Conservation (phyloP, 164 flowering plant species). For the Tetrastigma voinierianum region DNA sequence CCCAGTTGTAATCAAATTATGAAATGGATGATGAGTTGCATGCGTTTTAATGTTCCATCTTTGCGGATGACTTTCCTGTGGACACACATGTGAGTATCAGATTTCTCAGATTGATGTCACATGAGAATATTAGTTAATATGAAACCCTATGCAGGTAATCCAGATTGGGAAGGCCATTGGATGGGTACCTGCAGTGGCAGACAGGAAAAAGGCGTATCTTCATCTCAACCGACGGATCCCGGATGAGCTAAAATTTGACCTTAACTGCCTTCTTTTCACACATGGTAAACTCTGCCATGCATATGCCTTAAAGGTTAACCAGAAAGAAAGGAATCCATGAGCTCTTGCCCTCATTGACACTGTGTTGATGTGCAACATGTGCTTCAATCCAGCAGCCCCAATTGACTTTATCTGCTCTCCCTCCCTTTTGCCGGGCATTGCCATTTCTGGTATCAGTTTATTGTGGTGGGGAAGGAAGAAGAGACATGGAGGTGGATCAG, state of each 20-base stretch:
- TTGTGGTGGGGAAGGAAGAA: neutral
- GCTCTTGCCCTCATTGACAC: conserved; percentile 50
- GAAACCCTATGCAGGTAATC: conserved; percentile 52
- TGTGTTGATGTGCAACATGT: neutral
- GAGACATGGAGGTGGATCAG: neutral
- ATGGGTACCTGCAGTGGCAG: conserved; percentile 77
- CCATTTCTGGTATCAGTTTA: neutral
- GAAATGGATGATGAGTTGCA: conserved; percentile 56
- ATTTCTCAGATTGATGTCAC: neutral
- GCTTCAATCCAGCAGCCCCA: neutral
- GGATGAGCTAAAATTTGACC: conserved; percentile 71
- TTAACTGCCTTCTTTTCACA: conserved; percentile 82
- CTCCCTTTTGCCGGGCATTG: neutral
- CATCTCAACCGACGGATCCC: conserved; percentile 84
- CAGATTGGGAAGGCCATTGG: conserved; percentile 79
- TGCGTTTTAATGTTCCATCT: conserved; percentile 92
- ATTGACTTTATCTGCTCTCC: too few species aligned
- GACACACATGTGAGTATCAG: conserved; percentile 83
- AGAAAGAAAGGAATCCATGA: conserved; percentile 22
- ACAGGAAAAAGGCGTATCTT: conserved; percentile 69
- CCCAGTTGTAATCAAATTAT: neutral
- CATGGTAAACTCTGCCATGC: conserved; percentile 77
- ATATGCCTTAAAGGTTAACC: conserved; percentile 39
- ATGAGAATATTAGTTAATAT: neutral
- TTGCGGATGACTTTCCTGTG: conserved; percentile 91